A percentile compares a stretch with the other conserved stretches of the same genome.
Conservation (phyloP, 2,329 filamentous ascomycete genomes). For the Phaeophleospora eucalypticola region DNA sequence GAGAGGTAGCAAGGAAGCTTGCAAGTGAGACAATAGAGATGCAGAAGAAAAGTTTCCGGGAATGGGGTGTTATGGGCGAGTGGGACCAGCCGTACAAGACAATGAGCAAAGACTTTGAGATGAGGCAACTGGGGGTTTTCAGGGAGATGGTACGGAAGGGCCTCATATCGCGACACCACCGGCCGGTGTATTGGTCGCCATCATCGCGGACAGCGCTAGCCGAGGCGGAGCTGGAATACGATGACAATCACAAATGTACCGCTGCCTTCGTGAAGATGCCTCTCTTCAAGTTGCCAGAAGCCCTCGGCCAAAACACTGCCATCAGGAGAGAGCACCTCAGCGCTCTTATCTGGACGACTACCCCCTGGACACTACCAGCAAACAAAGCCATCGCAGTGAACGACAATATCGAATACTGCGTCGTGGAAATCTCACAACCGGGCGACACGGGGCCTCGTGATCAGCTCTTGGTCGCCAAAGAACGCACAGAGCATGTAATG, state of each 20-base stretch:
- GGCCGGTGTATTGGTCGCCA: conserved; percentile 83
- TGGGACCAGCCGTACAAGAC: conserved; percentile 75
- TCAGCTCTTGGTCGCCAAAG: conserved; percentile 64
- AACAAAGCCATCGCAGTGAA: conserved; percentile 86
- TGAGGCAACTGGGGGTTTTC: conserved; percentile 70
- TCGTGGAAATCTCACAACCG: conserved; percentile 18
- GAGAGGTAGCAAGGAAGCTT: conserved; percentile 60
- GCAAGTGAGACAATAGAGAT: conserved; percentile 64
- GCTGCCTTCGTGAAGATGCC: conserved; percentile 79
- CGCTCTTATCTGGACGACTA: conserved; percentile 97
- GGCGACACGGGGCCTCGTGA: background rate
- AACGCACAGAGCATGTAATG: conserved; percentile 59
- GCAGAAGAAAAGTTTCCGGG: conserved; percentile 69
- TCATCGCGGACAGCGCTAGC: conserved; percentile 75
- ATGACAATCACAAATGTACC: conserved; percentile 66
- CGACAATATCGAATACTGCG: conserved; percentile 65
- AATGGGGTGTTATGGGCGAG: conserved; percentile 74
- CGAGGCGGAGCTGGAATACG: conserved; percentile 81
- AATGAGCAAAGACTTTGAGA: conserved; percentile 72
- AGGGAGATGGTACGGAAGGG: conserved; percentile 67
- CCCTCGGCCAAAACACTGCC: conserved; percentile 34
- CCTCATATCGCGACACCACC: conserved; percentile 71
- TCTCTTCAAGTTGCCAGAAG: conserved; percentile 48
- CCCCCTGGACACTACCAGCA: conserved; percentile 92
- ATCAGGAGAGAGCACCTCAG: conserved; percentile 54